Evolutionary conservation across 2,329 filamentous ascomycete genomes (phyloP).

Genomic region (Exophiala sideris): DNA sequence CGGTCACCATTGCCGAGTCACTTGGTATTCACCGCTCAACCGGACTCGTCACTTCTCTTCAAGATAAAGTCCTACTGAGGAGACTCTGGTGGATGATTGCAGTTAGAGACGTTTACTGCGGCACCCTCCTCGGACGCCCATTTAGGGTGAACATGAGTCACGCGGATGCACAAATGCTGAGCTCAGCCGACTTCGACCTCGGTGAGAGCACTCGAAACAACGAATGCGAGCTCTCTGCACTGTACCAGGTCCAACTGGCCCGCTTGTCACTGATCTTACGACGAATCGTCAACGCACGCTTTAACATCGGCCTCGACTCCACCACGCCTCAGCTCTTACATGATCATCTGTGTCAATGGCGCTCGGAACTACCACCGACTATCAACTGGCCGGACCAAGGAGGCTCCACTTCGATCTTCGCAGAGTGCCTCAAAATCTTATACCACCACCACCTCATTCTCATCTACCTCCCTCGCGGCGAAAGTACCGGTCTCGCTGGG

Average conservation of each 20-base stretch:
- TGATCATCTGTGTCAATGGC: conserved; percentile 6
- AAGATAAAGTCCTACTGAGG: conserved; percentile 14
- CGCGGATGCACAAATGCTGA: conserved; percentile 10
- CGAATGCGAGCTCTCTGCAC: not conserved
- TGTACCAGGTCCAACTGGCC: conserved; percentile 12
- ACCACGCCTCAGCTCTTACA: conserved; percentile 4
- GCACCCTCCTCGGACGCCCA: conserved; percentile 13
- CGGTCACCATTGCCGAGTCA: conserved; percentile 30
- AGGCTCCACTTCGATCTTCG: conserved; percentile 8
- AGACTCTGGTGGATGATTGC: conserved; percentile 27
- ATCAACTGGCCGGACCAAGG: conserved; percentile 9
- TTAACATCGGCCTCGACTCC: conserved; percentile 9
- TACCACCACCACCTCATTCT: conserved; percentile 16
- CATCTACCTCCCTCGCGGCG: conserved; percentile 8
- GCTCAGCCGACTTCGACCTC: conserved; percentile 9
- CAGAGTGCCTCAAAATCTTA: conserved; percentile 14
- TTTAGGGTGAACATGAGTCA: conserved; percentile 17
- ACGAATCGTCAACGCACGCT: conserved; percentile 9
- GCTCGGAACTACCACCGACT: conserved; percentile 2
- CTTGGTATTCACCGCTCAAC: conserved; percentile 30
- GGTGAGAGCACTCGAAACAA: not conserved
- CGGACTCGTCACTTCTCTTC: not conserved
- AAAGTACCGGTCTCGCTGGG: not conserved
- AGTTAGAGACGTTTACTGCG: conserved; percentile 19
- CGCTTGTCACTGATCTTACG: conserved; percentile 14